Evolutionary conservation across 108 stramenopile genomes (phyloP).

Genomic region (Stephanodiscus minutulus): DNA sequence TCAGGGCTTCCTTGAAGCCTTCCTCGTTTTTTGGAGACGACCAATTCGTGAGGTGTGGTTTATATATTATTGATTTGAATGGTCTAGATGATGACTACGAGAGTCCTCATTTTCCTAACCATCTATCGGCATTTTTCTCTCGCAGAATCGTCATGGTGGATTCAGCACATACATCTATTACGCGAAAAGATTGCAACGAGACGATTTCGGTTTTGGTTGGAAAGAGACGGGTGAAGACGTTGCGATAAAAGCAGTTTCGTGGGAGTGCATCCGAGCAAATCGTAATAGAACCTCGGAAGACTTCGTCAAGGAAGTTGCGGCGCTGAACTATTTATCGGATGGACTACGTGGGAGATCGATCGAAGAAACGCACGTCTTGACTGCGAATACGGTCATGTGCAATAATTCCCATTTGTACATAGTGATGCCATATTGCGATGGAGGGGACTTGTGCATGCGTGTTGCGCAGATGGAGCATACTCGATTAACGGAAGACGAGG

Average conservation of each 20-base stretch:
- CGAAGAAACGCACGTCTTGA: constrained; percentile 24
- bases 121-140: too few species aligned
- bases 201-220: constrained; percentile 38
- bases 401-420: constrained; percentile 30
- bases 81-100: not conserved
- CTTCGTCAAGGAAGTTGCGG: constrained; percentile 39
- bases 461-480: constrained; percentile 21
- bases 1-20: not conserved
- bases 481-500: constrained; percentile 67
- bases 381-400: constrained; percentile 42
- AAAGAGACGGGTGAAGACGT: constrained; percentile 24
- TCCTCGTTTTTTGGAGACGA: not conserved
- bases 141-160: constrained; percentile 23
- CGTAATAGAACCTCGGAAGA: constrained; percentile 30
- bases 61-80: not conserved
- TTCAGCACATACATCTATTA: constrained; percentile 20
- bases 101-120: too few species aligned
- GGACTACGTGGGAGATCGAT: constrained; percentile 6
- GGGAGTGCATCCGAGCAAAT: constrained; percentile 14
- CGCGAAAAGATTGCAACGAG: constrained; percentile 29
- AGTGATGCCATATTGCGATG: constrained; percentile 49
- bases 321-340: constrained; percentile 39
- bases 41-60: not conserved
- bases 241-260: constrained; percentile 41
- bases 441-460: constrained; percentile 33